Evolutionary conservation across 2,329 filamentous ascomycete genomes (phyloP), one percentile per base, ranked within the genome.

Genomic region (Alternaria triticimaculans): DNA sequence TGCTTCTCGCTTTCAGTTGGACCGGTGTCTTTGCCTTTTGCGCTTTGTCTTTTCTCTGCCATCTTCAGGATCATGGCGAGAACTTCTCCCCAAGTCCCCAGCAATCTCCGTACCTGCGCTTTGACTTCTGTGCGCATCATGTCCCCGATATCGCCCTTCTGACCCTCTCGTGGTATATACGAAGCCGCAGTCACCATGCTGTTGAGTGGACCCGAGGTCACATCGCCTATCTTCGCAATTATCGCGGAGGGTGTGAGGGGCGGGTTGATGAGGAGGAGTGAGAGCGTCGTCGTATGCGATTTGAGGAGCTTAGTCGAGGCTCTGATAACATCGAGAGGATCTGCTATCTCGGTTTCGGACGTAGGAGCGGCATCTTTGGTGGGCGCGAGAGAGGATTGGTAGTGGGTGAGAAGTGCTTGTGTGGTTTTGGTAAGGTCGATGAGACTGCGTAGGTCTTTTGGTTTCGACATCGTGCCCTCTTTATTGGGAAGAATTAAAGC

Each of bases 251-350:
- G 89, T 0, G 94, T 96, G 70, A 97, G 96, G 1, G 95, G 94
- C 18, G 92, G 87, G 74, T 92, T 97, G 74, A 96, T 91, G 2
- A 96, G 87, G 12, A 98, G 87, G 1, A 97, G 89, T 0, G 92
- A 95, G 25, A 97, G 85, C 67, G 97, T 97, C 6, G 94, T 97
- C 2, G 90, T 88, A 76, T 97, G 93, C 0, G 94, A 92, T 76
- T 88, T 90, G 63, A 97, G 88, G 6, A 96, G 85, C 25, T 86
- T 87, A 1, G 92, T 87, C 0, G 92, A 87, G 72, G 94, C 90
- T 71, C 87, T 87, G 33, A 94, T 88, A 62, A 95, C 85, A 14
- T 88, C 82, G 23, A 97, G 86, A 10, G 89, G 84, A 69, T 75
- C 80, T 58, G 64, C 71, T 5, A 74, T 64, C 51, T 70, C 79